Conservation (phyloP, 176 grass and related monocot species). For the Juncus effusus region DNA sequence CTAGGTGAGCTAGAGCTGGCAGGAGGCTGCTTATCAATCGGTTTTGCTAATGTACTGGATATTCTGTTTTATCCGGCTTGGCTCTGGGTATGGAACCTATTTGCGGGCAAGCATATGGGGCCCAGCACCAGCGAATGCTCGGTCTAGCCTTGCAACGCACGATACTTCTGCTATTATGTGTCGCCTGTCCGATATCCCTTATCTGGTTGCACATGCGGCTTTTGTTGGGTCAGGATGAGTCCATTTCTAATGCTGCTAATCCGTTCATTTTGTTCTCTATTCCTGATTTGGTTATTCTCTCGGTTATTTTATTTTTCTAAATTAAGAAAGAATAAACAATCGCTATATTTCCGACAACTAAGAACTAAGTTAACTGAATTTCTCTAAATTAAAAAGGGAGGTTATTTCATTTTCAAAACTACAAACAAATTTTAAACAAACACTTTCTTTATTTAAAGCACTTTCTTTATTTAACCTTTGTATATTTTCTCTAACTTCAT, state of each 20-base stretch:
- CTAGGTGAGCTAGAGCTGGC: conserved; percentile 80
- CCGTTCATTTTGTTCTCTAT: conserved; percentile 63
- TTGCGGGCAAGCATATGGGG: conserved; percentile 92
- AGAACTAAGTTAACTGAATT: too few relatives aligned
- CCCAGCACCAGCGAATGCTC: conserved; percentile 51
- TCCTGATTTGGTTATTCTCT: conserved; percentile 65
- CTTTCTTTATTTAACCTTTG: too few relatives aligned
- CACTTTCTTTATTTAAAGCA: too few relatives aligned
- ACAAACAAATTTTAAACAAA: too few relatives aligned
- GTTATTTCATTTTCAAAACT: too few relatives aligned
- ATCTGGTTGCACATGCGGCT: conserved; percentile 23
- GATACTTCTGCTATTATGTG: conserved; percentile 58
- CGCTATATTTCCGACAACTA: too few relatives aligned
- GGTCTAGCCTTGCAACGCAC: conserved; percentile 81
- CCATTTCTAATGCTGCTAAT: conserved; percentile 52
- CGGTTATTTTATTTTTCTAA: too few relatives aligned
- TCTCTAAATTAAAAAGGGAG: too few relatives aligned
- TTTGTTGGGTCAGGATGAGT: conserved; percentile 60
- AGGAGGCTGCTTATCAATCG: conserved; percentile 70
- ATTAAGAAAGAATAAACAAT: too few relatives aligned
- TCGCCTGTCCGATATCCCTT: conserved; percentile 24
- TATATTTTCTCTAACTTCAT: too few relatives aligned
- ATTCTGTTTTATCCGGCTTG: conserved; percentile 80
- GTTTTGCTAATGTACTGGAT: conserved; percentile 95
- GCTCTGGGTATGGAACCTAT: conserved; percentile 98